phyloP scores from a whole-genome alignment of 2,329 filamentous ascomycete genomes.

The Ceratocystis lukuohia region DNA sequence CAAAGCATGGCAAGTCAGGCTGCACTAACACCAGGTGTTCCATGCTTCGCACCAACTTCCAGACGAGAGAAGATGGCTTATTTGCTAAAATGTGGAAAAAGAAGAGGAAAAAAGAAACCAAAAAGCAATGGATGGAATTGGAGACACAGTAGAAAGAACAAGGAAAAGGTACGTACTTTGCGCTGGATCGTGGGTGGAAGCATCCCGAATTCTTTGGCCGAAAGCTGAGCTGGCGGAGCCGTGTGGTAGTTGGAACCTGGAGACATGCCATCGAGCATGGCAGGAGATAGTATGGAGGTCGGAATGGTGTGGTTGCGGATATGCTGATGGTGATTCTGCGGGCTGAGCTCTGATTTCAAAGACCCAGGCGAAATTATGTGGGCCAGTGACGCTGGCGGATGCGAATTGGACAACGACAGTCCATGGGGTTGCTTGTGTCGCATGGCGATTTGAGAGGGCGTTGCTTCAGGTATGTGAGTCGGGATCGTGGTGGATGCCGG shows the following conservation, averaged over 20 bases:
- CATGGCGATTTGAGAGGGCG: background rate
- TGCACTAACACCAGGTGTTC: conserved; percentile 2
- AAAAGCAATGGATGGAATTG: background rate
- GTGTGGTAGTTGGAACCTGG: background rate
- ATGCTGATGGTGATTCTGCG: background rate
- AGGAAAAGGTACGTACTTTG: conserved; percentile 20
- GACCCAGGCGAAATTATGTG: background rate
- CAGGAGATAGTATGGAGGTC: conserved; percentile 11
- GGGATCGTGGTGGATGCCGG: background rate
- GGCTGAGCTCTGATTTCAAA: background rate
- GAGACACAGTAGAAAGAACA: background rate
- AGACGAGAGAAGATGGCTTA: background rate
- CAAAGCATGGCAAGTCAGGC: background rate
- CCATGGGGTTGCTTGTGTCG: background rate
- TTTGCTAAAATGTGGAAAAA: background rate
- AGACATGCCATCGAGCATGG: conserved; percentile 13
- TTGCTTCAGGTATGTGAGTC: background rate
- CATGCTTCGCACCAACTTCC: background rate
- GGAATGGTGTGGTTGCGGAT: conserved; percentile 11
- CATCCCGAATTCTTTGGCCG: conserved; percentile 19
- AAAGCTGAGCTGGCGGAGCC: conserved; percentile 13
- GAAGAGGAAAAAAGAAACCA: background rate
- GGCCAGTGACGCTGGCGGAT: conserved; percentile 1
- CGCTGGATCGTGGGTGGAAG: conserved; percentile 21
- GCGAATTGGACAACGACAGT: background rate